phyloP scores from a whole-genome alignment of 768 basidiomycete genomes.

The Phaeotremella fagi region DNA sequence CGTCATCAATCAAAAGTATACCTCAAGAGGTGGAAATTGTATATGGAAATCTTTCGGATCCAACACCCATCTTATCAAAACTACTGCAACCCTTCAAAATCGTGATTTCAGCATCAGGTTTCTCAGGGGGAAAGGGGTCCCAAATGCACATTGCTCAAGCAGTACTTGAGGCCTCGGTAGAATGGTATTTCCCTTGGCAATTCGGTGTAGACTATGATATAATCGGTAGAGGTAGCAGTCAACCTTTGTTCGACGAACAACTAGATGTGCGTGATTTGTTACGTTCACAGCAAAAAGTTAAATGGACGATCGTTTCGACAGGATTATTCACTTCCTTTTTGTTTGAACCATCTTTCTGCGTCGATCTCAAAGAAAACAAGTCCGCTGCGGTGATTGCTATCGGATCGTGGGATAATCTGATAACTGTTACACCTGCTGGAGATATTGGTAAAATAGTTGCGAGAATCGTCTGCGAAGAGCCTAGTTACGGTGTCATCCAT shows the following conservation, averaged over 20 bases:
- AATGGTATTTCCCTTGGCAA: constrained; percentile 49
- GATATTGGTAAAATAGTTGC: constrained; percentile 45
- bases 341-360: constrained; percentile 41
- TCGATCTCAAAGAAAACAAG: constrained; percentile 26
- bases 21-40: not conserved
- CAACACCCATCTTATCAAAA: not conserved
- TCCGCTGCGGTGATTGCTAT: constrained; percentile 30
- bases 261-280: constrained; percentile 47
- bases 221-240: constrained; percentile 43
- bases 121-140: constrained; percentile 20
- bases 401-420: constrained; percentile 31
- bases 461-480: constrained; percentile 12
- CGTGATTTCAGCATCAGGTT: constrained; percentile 14
- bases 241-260: constrained; percentile 49
- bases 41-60: constrained; percentile 1
- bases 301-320: constrained; percentile 45
- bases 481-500: constrained; percentile 29
- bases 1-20: not conserved
- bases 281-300: constrained; percentile 31
- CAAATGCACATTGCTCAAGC: constrained; percentile 44
- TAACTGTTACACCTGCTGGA: constrained; percentile 43
- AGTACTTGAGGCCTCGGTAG: constrained; percentile 35
- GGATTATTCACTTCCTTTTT: constrained; percentile 47
- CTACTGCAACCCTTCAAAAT: constrained; percentile 2
- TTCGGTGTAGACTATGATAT: constrained; percentile 50